Percentiles rank a stretch among this genome's conserved stretches.
Conservation (phyloP, 441 rosid genomes). For the Aleurites moluccanus region DNA sequence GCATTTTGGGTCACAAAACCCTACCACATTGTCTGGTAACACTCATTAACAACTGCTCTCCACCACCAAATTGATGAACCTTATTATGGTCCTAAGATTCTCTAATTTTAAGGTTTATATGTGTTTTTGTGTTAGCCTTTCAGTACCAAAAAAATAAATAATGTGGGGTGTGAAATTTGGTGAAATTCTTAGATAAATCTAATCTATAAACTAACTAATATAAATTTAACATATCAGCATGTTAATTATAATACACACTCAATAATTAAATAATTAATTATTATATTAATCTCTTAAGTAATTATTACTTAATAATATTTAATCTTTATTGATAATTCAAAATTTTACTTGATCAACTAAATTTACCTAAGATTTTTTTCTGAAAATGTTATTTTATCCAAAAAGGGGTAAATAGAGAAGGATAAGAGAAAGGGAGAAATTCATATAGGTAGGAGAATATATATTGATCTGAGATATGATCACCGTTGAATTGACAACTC, state of each 20-base stretch:
- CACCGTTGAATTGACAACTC: constrained; percentile 18
- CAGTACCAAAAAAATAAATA: constrained; percentile 7
- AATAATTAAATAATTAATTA: no score
- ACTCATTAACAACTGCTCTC: constrained; percentile 19
- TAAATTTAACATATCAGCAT: no score
- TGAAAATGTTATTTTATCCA: constrained; percentile 19
- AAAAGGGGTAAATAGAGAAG: background rate
- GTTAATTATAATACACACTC: no score
- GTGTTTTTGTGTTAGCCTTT: constrained; percentile 13
- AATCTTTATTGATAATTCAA: no score
- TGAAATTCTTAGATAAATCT: no score
- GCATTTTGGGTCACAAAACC: constrained; percentile 21
- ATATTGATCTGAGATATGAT: background rate
- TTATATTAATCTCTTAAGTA: no score
- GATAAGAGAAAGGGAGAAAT: background rate
- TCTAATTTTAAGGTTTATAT: constrained; percentile 18
- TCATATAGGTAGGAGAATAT: background rate
- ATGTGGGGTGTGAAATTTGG: constrained; percentile 19
- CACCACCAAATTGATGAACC: constrained; percentile 11
- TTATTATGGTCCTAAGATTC: constrained; percentile 23
- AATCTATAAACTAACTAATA: no score
- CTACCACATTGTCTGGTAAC: constrained; percentile 30
- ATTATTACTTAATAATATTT: no score
- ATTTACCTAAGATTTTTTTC: no score
- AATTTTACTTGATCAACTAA: no score